Conservation (phyloP, 129 eudicot species). For the Centrapalus pauciflorus region DNA sequence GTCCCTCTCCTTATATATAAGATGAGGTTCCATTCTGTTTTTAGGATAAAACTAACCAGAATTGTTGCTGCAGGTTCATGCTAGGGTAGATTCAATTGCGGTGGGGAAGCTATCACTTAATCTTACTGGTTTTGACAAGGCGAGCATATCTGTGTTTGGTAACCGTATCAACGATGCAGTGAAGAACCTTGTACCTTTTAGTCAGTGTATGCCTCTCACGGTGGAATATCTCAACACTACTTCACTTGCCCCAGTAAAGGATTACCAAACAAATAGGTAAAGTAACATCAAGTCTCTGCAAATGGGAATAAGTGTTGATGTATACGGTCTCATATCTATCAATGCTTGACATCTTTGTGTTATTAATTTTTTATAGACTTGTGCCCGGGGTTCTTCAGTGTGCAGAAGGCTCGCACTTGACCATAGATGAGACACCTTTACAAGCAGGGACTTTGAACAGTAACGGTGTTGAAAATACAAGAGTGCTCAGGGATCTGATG, state of each 20-base stretch:
- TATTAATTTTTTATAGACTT: slow-evolving; percentile 43
- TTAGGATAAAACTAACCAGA: neutral
- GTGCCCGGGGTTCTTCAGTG: slow-evolving; percentile 74
- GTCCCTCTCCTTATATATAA: too few species aligned
- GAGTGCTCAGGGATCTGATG: slow-evolving; percentile 52
- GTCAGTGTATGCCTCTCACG: slow-evolving; percentile 52
- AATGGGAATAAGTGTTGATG: neutral
- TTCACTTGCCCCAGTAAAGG: slow-evolving; percentile 72
- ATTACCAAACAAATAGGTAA: slow-evolving; percentile 81
- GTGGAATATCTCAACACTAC: slow-evolving; percentile 65
- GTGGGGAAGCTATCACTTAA: slow-evolving; percentile 82
- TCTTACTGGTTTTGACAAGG: slow-evolving; percentile 61
- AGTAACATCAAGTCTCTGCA: neutral
- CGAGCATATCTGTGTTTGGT: slow-evolving; percentile 57
- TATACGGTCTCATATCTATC: neutral
- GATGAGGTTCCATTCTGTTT: neutral
- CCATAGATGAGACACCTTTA: slow-evolving; percentile 71
- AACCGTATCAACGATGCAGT: slow-evolving; percentile 47
- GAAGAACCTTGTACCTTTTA: slow-evolving; percentile 63
- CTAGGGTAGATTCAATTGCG: slow-evolving; percentile 61
- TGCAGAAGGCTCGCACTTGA: slow-evolving; percentile 84
- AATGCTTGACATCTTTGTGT: neutral
- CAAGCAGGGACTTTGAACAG: slow-evolving; percentile 63
- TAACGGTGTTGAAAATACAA: slow-evolving; percentile 68
- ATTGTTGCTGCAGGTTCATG: slow-evolving; percentile 56